phyloP scores from a whole-genome alignment of 495 filamentous ascomycete genomes.

The Hypoxylon subgilvum region DNA sequence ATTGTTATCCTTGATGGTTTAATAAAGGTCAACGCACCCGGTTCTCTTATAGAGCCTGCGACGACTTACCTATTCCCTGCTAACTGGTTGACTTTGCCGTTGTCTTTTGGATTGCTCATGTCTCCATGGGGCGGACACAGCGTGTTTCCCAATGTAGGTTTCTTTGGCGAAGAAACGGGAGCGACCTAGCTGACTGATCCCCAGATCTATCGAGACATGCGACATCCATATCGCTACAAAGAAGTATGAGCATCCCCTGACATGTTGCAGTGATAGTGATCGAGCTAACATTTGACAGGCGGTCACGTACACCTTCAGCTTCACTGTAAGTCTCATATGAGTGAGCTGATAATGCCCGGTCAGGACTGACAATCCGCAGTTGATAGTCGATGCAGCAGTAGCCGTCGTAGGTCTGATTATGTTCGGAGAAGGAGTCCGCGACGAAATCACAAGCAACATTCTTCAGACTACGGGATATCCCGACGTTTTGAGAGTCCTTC shows the following conservation, averaged over 20 bases:
- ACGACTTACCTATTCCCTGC: slow-evolving; percentile 76
- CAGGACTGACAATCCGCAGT: slow-evolving; percentile 54
- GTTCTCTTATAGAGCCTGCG: slow-evolving; percentile 85
- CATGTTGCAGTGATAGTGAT: neutral
- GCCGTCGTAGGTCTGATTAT: slow-evolving; percentile 86
- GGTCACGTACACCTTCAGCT: slow-evolving; percentile 82
- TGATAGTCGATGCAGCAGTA: slow-evolving; percentile 77
- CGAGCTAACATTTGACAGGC: slow-evolving; percentile 50
- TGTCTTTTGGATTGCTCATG: slow-evolving; percentile 95
- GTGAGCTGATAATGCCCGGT: neutral
- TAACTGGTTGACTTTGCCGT: slow-evolving; percentile 87
- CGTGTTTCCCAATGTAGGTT: slow-evolving; percentile 81
- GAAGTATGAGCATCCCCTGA: slow-evolving; percentile 16
- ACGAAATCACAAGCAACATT: slow-evolving; percentile 91
- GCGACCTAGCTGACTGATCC: neutral
- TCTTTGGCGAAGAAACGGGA: neutral
- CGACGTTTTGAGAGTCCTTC: slow-evolving; percentile 70
- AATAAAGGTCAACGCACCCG: slow-evolving; percentile 77
- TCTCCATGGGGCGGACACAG: slow-evolving; percentile 94
- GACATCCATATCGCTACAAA: slow-evolving; percentile 85
- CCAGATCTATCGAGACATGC: slow-evolving; percentile 93
- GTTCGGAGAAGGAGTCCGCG: slow-evolving; percentile 85
- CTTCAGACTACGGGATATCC: slow-evolving; percentile 77
- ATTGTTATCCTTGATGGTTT: slow-evolving; percentile 85
- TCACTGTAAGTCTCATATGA: slow-evolving; percentile 68